Percentiles rank a stretch among this genome's conserved stretches.
These are phyloP conservation scores for Aspergillus carlsbadensis DNA, from an alignment of 495 filamentous ascomycete genomes.

Conservation along the genomic window DNA sequence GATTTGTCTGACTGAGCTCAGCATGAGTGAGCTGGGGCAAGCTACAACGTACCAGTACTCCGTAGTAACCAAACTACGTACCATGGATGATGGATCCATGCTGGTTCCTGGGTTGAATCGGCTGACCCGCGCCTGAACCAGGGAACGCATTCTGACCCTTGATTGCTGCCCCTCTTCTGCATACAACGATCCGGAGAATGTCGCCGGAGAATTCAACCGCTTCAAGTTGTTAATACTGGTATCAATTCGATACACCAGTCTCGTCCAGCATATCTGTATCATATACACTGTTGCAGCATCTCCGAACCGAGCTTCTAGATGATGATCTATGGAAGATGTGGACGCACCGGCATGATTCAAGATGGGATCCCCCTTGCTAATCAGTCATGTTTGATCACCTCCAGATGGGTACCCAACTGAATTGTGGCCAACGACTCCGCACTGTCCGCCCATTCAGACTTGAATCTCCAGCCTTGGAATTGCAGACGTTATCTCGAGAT, in stretches of 20 bases:
- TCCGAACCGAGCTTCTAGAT: background rate
- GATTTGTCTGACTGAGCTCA: background rate
- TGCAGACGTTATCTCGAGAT: no score
- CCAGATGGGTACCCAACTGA: conserved; percentile 13
- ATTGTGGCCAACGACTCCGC: no score
- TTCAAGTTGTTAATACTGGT: no score
- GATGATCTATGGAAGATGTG: conserved; percentile 1
- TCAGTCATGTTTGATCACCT: conserved; percentile 6
- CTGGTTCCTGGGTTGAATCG: background rate
- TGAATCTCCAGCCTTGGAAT: no score
- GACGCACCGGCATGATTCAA: background rate
- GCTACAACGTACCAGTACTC: no score
- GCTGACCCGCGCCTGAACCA: background rate
- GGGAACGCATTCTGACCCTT: background rate
- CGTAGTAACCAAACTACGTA: background rate
- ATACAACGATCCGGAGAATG: background rate
- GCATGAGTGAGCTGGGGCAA: no score
- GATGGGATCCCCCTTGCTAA: conserved; percentile 7
- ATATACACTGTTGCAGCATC: no score
- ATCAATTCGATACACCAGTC: no score
- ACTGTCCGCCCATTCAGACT: no score
- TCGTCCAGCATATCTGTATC: no score
- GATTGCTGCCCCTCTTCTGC: no score
- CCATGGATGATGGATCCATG: background rate
- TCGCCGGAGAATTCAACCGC: no score